These are phyloP conservation scores for Cornus kousa DNA, from an alignment of 148 eudicot genomes.

Conservation along the genomic window DNA sequence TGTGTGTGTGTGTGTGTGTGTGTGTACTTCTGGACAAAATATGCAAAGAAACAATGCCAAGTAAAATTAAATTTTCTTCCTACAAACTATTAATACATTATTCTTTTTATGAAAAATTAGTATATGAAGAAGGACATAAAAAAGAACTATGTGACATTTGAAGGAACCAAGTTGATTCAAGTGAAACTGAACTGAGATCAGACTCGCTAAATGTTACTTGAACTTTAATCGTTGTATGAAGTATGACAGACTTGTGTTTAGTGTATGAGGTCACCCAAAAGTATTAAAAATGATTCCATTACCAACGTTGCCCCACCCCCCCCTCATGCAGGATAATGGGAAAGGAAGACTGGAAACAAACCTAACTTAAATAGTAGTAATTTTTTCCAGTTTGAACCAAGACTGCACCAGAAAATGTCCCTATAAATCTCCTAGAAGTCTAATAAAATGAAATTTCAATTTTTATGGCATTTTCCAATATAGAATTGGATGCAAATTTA, in stretches of 20 bases:
- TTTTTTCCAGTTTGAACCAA: too few relatives aligned
- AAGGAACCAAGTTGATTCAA: not conserved
- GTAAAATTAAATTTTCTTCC: not conserved
- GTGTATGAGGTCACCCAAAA: not conserved
- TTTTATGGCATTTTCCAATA: not conserved
- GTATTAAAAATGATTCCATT: too few relatives aligned
- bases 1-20: too few relatives aligned
- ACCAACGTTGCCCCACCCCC: too few relatives aligned
- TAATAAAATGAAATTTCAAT: not conserved
- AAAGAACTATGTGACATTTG: not conserved
- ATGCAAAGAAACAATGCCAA: slow-evolving; percentile 34
- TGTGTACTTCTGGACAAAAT: slow-evolving; percentile 91
- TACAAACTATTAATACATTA: not conserved
- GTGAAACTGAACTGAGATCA: slow-evolving; percentile 1
- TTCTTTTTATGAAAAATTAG: not conserved
- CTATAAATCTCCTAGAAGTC: too few relatives aligned
- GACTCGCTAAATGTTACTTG: not conserved
- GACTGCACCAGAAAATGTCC: too few relatives aligned
- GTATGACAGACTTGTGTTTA: not conserved
- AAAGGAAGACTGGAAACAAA: too few relatives aligned
- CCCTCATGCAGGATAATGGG: too few relatives aligned
- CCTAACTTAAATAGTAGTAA: too few relatives aligned
- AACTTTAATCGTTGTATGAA: not conserved
- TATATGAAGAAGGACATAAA: not conserved
- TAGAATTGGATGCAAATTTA: not conserved